A percentile compares a stretch with the other conserved stretches of the same genome.
These are phyloP conservation scores for Hamamelis virginiana DNA, from an alignment of 164 flowering plant species.

Conservation along the genomic window DNA sequence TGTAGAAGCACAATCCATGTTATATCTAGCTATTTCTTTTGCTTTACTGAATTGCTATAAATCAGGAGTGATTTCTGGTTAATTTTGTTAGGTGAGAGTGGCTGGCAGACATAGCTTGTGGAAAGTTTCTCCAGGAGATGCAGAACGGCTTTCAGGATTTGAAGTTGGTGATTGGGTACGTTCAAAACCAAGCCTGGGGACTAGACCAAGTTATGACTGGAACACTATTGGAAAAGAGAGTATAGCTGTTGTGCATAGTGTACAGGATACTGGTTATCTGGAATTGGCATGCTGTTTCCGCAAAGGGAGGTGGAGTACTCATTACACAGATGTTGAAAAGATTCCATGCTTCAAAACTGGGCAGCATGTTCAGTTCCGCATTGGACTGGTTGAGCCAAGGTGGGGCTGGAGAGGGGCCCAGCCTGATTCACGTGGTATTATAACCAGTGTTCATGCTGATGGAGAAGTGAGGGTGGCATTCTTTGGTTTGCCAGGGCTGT, in stretches of 20 bases:
- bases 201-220: conserved; percentile 94
- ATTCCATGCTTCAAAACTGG: conserved; percentile 71
- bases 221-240: conserved; percentile 74
- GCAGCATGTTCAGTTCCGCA: conserved; percentile 75
- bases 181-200: conserved; percentile 75
- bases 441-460: conserved; percentile 79
- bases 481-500: conserved; percentile 62
- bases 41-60: background rate
- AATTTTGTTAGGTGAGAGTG: conserved; percentile 58
- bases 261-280: conserved; percentile 79
- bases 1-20: background rate
- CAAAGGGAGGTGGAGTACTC: conserved; percentile 66
- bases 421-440: conserved; percentile 70
- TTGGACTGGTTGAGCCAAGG: conserved; percentile 77
- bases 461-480: conserved; percentile 89
- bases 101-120: conserved; percentile 74
- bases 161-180: conserved; percentile 99
- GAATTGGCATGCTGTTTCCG: conserved; percentile 93
- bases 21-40: background rate
- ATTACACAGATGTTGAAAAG: conserved; percentile 83
- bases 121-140: conserved; percentile 98
- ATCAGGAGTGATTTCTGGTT: background rate
- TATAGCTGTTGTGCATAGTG: conserved; percentile 82
- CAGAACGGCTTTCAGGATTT: conserved; percentile 85
- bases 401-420: conserved; percentile 96